These are phyloP conservation scores for Dryas drummondii DNA, from an alignment of 306 rosid genomes.

Conservation along the genomic window DNA sequence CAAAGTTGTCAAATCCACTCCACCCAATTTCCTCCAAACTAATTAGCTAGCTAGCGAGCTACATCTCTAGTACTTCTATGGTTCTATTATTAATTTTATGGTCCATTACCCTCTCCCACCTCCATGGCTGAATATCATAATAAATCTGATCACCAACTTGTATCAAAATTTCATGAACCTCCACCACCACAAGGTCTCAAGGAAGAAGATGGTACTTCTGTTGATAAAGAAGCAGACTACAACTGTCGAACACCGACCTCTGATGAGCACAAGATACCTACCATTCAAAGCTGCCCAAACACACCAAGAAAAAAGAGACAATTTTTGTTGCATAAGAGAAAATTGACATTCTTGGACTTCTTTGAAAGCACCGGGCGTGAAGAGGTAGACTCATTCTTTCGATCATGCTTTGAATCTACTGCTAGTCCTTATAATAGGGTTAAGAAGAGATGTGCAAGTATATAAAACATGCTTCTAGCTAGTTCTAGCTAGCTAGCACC, in stretches of 20 bases:
- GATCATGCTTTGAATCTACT: conserved; percentile 25
- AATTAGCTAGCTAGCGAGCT: neutral
- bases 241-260: conserved; percentile 53
- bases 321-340: conserved; percentile 26
- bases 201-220: neutral
- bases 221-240: neutral
- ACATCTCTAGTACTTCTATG: neutral
- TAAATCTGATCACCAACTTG: neutral
- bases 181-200: neutral
- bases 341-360: conserved; percentile 35
- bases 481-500: neutral
- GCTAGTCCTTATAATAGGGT: conserved; percentile 18
- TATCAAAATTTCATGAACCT: neutral
- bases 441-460: conserved; percentile 40
- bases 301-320: conserved; percentile 45
- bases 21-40: neutral
- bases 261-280: conserved; percentile 36
- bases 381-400: conserved; percentile 60
- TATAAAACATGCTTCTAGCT: conserved; percentile 26
- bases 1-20: neutral
- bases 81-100: neutral
- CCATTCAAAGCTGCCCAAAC: conserved; percentile 41
- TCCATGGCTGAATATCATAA: conserved; percentile 14
- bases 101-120: neutral
- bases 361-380: conserved; percentile 32